Percentiles rank a stretch among this genome's conserved stretches.
Evolutionary conservation across 148 eudicot species (phyloP).

Genomic region (Vaccinium corymbosum): DNA sequence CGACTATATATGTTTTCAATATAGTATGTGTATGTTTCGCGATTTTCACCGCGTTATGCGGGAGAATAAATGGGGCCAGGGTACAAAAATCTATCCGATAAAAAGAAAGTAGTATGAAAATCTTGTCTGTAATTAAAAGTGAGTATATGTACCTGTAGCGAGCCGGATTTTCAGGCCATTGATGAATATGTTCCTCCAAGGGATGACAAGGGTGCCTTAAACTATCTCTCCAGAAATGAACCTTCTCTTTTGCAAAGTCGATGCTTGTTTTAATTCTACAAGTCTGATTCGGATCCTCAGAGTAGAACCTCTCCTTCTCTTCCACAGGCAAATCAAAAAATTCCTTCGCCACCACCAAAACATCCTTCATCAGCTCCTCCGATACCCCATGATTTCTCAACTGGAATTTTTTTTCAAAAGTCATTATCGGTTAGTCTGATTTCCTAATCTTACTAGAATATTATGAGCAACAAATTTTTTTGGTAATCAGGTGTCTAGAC

Average conservation of each 20-base stretch:
- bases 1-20: too few relatives aligned
- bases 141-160: constrained; percentile 3
- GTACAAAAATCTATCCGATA: too few relatives aligned
- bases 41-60: too few relatives aligned
- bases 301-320: constrained; percentile 1
- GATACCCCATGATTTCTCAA: constrained; percentile 13
- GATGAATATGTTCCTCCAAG: neutral
- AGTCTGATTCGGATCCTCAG: neutral
- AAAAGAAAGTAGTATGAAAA: too few relatives aligned
- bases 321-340: constrained; percentile 9
- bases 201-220: constrained; percentile 7
- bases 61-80: too few relatives aligned
- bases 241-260: neutral
- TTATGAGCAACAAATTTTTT: too few relatives aligned
- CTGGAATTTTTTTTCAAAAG: neutral
- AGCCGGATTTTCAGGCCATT: constrained; percentile 10
- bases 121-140: too few relatives aligned
- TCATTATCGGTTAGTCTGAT: neutral
- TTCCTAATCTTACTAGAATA: too few relatives aligned
- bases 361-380: constrained; percentile 14
- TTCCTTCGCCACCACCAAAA: neutral
- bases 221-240: constrained; percentile 6
- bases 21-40: too few relatives aligned
- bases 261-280: neutral
- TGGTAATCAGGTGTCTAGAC: too few relatives aligned